phyloP scores from a whole-genome alignment of 2,329 filamentous ascomycete genomes.

The Shiraia bambusicola region DNA sequence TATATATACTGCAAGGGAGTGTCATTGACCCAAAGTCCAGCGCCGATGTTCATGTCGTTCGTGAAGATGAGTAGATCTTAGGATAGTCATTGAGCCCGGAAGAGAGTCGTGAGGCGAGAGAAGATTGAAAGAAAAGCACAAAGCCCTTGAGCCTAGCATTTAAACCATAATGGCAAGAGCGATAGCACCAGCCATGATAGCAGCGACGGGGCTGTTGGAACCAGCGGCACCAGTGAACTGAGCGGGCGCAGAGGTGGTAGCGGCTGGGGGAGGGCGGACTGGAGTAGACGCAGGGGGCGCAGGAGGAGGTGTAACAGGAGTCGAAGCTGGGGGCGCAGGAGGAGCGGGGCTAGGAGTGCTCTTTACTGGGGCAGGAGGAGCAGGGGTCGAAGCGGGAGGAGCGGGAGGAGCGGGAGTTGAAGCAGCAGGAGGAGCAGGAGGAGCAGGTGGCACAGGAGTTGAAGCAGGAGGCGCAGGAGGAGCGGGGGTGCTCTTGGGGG shows the following conservation, averaged over 20 bases:
- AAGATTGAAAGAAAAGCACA: constrained; percentile 1
- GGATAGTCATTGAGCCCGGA: not conserved
- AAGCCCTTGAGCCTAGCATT: not conserved
- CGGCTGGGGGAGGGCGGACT: constrained; percentile 7
- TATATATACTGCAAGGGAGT: too few relatives aligned
- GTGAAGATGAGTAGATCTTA: constrained; percentile 2
- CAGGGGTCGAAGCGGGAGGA: constrained; percentile 6
- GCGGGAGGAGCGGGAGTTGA: constrained; percentile 6
- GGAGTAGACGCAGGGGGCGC: constrained; percentile 9
- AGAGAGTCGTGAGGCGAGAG: constrained; percentile 1
- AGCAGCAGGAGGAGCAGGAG: constrained; percentile 13
- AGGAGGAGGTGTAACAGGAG: not conserved
- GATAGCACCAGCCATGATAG: constrained; percentile 25
- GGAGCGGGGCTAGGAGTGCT: constrained; percentile 6
- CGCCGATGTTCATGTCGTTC: not conserved
- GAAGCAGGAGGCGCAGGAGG: constrained; percentile 2
- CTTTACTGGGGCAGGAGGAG: constrained; percentile 1
- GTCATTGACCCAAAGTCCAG: too few relatives aligned
- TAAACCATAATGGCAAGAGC: constrained; percentile 25
- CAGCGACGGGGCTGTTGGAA: constrained; percentile 26
- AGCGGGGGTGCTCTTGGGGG: not conserved
- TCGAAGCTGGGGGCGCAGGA: constrained; percentile 5
- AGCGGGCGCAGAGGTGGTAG: constrained; percentile 10
- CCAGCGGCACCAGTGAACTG: constrained; percentile 30
- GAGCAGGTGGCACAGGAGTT: constrained; percentile 4